Percentiles rank a stretch among this genome's conserved stretches.
Evolutionary conservation across 176 grass and related monocot species (phyloP).

Genomic region (Aegilops tauschii): DNA sequence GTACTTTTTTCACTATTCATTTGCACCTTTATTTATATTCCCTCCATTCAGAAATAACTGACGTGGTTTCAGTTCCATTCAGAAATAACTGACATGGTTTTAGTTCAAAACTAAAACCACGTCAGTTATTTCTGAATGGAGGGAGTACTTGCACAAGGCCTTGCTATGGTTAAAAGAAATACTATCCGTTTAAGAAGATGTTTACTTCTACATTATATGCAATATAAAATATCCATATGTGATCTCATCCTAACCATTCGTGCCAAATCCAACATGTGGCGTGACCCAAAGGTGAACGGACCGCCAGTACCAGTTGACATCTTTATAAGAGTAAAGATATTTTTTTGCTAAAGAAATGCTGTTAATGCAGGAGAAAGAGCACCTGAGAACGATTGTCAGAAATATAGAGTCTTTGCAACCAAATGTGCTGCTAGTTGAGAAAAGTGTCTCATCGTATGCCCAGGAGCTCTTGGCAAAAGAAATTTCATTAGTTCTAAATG

Average conservation of each 20-base stretch:
- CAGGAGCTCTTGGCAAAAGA: conserved; percentile 82
- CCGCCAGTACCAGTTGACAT: background rate
- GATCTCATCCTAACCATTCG: background rate
- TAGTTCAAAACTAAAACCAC: no score
- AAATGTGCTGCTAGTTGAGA: conserved; percentile 91
- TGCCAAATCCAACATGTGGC: background rate
- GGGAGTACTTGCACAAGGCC: background rate
- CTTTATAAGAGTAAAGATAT: background rate
- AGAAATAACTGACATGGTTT: no score
- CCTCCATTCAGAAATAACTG: no score
- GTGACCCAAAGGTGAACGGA: background rate
- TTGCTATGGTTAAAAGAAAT: background rate
- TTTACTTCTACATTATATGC: background rate
- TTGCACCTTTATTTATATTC: background rate
- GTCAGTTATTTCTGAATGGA: no score
- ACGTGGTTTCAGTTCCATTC: no score
- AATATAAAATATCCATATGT: background rate
- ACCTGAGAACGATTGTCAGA: conserved; percentile 57
- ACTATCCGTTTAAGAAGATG: background rate
- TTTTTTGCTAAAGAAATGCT: conserved; percentile 21
- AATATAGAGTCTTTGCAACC: conserved; percentile 72
- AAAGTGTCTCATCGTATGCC: conserved; percentile 83
- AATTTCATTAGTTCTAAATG: conserved; percentile 89
- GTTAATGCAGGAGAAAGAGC: conserved; percentile 72
- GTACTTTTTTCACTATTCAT: background rate